Base-by-base conservation (phyloP, 495 filamentous ascomycete genomes). In the Friedmanniomyces endolithicus region DNA sequence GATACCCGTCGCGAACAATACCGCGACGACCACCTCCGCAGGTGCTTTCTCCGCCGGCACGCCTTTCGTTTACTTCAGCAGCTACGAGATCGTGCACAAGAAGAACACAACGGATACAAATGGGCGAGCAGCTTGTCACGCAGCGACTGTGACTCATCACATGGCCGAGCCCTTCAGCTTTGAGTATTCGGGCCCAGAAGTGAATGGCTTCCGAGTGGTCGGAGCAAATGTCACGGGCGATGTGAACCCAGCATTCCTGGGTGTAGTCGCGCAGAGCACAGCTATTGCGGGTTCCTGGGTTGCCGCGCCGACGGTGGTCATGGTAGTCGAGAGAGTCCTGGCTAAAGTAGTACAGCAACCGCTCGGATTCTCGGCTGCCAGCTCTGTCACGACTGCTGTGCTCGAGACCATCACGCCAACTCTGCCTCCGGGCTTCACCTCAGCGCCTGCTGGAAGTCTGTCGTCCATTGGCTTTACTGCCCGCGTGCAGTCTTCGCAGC, bases 11-110 rank as follows among this genome's bases (percentile, higher is more conserved):
- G 46, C 34, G 11, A 43, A 34, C n/a, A 27, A 7, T 7, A 50
- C 24, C 9, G 47, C 47, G 17, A 50, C 4, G 2, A 50, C 47
- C 6, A 50, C 47, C 2, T 31, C 51, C 12, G 44, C 31, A 11
- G 55, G 52, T 22, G 52, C 62, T 19, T 62, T 56, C 29, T 58
- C 50, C 24, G 48, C 46, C 11, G 63, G 58, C 7, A 64, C 63
- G 9, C 65, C 67, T 3, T 62, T 70, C 41, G 54, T 70, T 24
- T 67, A 64, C 57, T 68, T 60, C 45, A 52, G 40, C 48, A 20
- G 14, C 8, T 64, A 64, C 37, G 54, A 61, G 37, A 45, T 63
- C n/a, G 40, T 57, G n/a, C 22, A 12, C 17, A 46, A 57, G 35
- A 37, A 53, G n/a, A 33, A 19, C 16, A 35, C 49, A 12, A 58